Base-by-base conservation (phyloP, 257 asterid species). In the Ilex aquifolium region DNA sequence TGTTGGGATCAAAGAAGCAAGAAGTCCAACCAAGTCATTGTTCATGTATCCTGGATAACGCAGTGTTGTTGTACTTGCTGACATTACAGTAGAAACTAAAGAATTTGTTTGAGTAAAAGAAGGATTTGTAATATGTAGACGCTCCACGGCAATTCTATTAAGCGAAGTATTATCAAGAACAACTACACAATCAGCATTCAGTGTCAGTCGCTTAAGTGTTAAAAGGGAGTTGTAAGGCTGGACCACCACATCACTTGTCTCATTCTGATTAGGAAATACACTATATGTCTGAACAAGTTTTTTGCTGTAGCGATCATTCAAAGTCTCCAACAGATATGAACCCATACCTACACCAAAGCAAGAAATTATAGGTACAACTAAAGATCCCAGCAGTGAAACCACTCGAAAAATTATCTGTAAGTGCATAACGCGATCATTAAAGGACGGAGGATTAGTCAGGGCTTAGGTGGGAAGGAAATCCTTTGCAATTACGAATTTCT, bases 11-110 rank as follows among this genome's bases (percentile, higher is more conserved):
- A 93, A 74, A 50, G 99, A 93, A 77, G 99, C 95, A 73, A 93
- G 99, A 44, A 93, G 97, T 72, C 99, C 99, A 72, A 93, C 99
- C 81, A 93, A 87, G 77, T 93, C 99, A 72, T 93, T 93, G 70
- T 93, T 93, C 99, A 93, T 93, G 72, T 93, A 93, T 72, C 99
- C 99, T 48, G 97, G 97, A 79, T 93, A 93, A 5, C 99, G 88
- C 67, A 93, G 72, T 15, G 99, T 93, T 32, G 99, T 93, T 42
- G 99, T 93, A 78, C 99, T 93, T 58, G 99, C 99, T 54, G 97
- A 90, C 97, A 93, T 93, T 61, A 93, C 99, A 57, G 99, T 93
- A 60, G 99, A 93, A 73, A 93, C 99, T 64, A 90, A 79, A 65
- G 97, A 93, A 74, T 90, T 93, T 74, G 96, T 93, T 81, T 93